These are phyloP conservation scores for Candida orba DNA, from an alignment of 805 yeast genomes.

Conservation along the genomic window DNA sequence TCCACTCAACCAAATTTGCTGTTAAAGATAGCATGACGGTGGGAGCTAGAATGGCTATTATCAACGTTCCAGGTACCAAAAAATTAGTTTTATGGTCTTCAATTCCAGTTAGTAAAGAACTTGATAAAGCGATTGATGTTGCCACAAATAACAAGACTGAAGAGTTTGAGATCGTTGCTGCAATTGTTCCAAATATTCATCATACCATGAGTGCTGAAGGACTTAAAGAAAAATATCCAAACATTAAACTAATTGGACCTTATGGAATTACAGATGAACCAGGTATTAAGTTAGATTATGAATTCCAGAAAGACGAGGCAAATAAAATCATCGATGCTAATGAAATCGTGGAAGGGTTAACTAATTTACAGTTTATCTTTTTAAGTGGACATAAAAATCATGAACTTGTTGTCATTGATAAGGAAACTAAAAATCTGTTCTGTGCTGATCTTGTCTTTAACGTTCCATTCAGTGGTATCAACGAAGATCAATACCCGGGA, in stretches of 20 bases:
- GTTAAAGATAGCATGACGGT: conserved; percentile 24
- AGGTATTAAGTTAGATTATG: conserved; percentile 33
- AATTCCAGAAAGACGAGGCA: conserved; percentile 28
- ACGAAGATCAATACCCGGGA: conserved; percentile 40
- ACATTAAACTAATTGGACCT: conserved; percentile 47
- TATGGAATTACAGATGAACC: conserved; percentile 30
- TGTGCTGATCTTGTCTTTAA: conserved; percentile 60
- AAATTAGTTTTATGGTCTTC: conserved; percentile 48
- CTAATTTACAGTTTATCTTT: conserved; percentile 47
- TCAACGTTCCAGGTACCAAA: conserved; percentile 23
- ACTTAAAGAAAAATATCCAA: conserved; percentile 44
- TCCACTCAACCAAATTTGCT: conserved; percentile 31
- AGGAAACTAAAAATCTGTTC: conserved; percentile 38
- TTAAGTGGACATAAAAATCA: conserved; percentile 51
- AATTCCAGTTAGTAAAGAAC: conserved; percentile 44
- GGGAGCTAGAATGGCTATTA: conserved; percentile 35
- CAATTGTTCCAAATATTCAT: conserved; percentile 56
- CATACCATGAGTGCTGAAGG: conserved; percentile 58
- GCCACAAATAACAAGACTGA: conserved; percentile 28
- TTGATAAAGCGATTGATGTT: conserved; percentile 32
- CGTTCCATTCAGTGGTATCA: conserved; percentile 43
- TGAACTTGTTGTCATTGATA: conserved; percentile 48
- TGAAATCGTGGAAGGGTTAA: conserved; percentile 33
- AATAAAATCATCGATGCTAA: conserved; percentile 28
- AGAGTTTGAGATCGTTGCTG: conserved; percentile 35